These are phyloP conservation scores for Aspergillus japonicus DNA, from an alignment of 2,329 filamentous ascomycete genomes.

Conservation along the genomic window DNA sequence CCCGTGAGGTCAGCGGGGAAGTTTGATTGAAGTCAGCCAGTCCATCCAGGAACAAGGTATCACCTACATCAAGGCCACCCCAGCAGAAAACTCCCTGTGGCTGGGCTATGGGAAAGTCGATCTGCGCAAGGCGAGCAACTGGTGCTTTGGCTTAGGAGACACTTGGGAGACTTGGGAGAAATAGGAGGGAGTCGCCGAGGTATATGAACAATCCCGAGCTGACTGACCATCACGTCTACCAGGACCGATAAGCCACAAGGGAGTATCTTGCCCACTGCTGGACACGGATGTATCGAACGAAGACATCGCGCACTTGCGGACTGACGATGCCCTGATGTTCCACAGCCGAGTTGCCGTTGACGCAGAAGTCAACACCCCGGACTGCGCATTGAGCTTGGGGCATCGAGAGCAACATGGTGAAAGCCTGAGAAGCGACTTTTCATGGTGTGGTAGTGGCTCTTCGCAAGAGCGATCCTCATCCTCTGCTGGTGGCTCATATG, in stretches of 20 bases:
- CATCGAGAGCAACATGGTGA: slow-evolving; percentile 34
- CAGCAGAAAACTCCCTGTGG: slow-evolving; percentile 22
- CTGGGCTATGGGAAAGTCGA: slow-evolving; percentile 15
- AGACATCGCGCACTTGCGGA: slow-evolving; percentile 12
- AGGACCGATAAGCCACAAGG: slow-evolving; percentile 6
- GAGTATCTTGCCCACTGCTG: slow-evolving; percentile 5
- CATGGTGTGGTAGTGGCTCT: slow-evolving; percentile 27
- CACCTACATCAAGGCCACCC: slow-evolving; percentile 22
- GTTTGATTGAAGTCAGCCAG: slow-evolving; percentile 19
- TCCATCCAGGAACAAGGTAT: slow-evolving; percentile 19
- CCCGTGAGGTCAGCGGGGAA: slow-evolving; percentile 15
- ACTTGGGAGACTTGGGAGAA: too few relatives aligned
- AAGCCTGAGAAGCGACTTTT: neutral
- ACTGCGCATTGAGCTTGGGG: slow-evolving; percentile 46
- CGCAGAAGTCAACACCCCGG: too few relatives aligned
- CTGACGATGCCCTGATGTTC: too few relatives aligned
- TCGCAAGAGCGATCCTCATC: slow-evolving; percentile 11
- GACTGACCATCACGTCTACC: neutral
- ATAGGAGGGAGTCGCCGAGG: too few relatives aligned
- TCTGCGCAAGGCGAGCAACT: slow-evolving; percentile 14
- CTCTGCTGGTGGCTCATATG: slow-evolving; percentile 38
- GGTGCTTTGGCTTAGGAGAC: slow-evolving; percentile 7
- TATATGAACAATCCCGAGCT: too few relatives aligned
- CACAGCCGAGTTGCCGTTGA: too few relatives aligned
- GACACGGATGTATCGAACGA: slow-evolving; percentile 25